Conservation (phyloP, 345 rosid genomes). For the Combretum micranthum region DNA sequence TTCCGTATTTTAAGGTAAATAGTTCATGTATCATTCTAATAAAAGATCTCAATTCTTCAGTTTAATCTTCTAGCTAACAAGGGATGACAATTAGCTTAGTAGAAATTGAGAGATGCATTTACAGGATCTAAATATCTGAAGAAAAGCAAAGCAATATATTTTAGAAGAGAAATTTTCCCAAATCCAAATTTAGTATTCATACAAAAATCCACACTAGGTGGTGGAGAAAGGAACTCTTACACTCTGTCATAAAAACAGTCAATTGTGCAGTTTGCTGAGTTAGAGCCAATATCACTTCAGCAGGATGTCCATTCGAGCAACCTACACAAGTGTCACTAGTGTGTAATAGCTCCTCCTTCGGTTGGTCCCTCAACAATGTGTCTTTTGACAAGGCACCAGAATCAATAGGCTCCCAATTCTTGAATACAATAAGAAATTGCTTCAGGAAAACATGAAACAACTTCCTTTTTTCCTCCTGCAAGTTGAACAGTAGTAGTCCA, state of each 20-base stretch:
- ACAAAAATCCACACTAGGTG: slow-evolving; percentile 2
- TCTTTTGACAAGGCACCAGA: slow-evolving; percentile 33
- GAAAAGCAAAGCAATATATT: background rate
- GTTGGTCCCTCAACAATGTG: slow-evolving; percentile 22
- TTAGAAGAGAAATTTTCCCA: background rate
- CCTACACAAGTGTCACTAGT: slow-evolving; percentile 33
- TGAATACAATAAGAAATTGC: slow-evolving; percentile 47
- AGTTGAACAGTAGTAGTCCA: background rate
- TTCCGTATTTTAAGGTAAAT: too few relatives aligned
- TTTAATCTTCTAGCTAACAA: too few relatives aligned
- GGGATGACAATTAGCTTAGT: too few relatives aligned
- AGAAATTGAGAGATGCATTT: too few relatives aligned
- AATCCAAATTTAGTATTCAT: background rate
- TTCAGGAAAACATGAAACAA: slow-evolving; percentile 46
- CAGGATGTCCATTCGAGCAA: slow-evolving; percentile 63
- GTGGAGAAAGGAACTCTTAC: slow-evolving; percentile 24
- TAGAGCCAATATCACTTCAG: slow-evolving; percentile 42
- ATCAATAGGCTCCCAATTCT: slow-evolving; percentile 56
- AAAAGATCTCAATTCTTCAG: too few relatives aligned
- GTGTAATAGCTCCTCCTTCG: slow-evolving; percentile 21
- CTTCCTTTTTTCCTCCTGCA: slow-evolving; percentile 55
- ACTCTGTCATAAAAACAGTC: slow-evolving; percentile 31
- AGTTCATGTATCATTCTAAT: too few relatives aligned
- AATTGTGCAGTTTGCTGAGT: slow-evolving; percentile 43
- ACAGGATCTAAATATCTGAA: background rate